A percentile compares a stretch with the other conserved stretches of the same genome.
Evolutionary conservation across 257 asterid genomes (phyloP).

Genomic region (Capsicum pubescens): DNA sequence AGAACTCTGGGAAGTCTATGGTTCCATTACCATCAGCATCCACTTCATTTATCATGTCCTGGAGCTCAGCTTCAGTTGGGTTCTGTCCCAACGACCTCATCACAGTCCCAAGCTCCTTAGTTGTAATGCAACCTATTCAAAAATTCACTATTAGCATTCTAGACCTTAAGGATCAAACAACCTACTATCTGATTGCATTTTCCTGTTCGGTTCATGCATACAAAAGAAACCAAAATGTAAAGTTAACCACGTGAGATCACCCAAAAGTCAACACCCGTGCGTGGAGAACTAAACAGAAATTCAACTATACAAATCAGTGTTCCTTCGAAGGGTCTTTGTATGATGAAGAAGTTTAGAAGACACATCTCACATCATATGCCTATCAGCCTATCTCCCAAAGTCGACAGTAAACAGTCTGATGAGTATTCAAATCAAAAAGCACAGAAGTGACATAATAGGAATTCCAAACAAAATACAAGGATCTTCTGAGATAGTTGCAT

Average conservation of each 20-base stretch:
- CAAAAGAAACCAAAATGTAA: not conserved
- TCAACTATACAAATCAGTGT: not conserved
- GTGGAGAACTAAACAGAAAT: not conserved
- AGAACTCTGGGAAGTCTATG: constrained; percentile 62
- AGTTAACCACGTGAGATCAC: not conserved
- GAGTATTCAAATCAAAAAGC: not conserved
- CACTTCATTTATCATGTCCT: constrained; percentile 68
- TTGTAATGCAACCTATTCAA: constrained; percentile 64
- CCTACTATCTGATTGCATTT: not conserved
- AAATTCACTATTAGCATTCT: not conserved
- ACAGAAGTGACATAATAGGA: not conserved
- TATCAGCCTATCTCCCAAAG: not conserved
- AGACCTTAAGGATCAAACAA: constrained; percentile 2
- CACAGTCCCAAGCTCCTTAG: constrained; percentile 72
- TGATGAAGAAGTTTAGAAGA: not conserved
- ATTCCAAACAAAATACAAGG: not conserved
- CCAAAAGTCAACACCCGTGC: not conserved
- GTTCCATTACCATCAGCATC: constrained; percentile 76
- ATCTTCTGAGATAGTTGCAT: not conserved
- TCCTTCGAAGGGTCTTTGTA: not conserved
- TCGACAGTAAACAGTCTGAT: not conserved
- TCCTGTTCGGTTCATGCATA: not conserved
- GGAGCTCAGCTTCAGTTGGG: constrained; percentile 72
- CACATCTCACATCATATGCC: not conserved
- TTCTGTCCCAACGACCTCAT: constrained; percentile 74